These are phyloP conservation scores for Candida hungchunana DNA, from an alignment of 805 yeast species.

Conservation along the genomic window DNA sequence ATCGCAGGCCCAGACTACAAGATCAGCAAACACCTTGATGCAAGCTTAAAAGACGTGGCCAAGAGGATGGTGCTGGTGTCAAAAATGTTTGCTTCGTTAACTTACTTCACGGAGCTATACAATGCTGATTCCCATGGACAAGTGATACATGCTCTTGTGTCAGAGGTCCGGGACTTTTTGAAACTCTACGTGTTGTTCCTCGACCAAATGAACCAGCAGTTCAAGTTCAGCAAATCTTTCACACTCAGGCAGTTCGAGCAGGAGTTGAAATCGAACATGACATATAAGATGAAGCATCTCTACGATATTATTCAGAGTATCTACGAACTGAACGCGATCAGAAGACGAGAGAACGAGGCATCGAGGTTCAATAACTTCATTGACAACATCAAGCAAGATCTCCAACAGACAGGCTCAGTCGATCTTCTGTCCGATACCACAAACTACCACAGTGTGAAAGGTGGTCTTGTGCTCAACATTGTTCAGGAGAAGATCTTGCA, in stretches of 20 bases:
- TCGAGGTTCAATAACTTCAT: conserved; percentile 40
- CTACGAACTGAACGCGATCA: conserved; percentile 39
- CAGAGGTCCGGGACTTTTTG: conserved; percentile 46
- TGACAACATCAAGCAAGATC: conserved; percentile 35
- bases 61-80: conserved; percentile 59
- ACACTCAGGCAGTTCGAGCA: conserved; percentile 59
- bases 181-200: conserved; percentile 32
- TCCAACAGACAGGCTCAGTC: conserved; percentile 38
- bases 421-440: conserved; percentile 51
- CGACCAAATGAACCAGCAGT: conserved; percentile 48
- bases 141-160: conserved; percentile 69
- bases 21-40: conserved; percentile 67
- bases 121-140: conserved; percentile 56
- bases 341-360: conserved; percentile 30
- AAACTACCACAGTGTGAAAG: conserved; percentile 58
- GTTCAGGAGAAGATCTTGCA: conserved; percentile 54
- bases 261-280: conserved; percentile 34
- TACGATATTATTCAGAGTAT: conserved; percentile 54
- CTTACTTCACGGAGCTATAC: conserved; percentile 57
- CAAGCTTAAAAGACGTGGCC: conserved; percentile 67
- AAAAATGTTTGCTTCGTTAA: conserved; percentile 54
- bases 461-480: conserved; percentile 67
- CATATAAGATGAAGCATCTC: conserved; percentile 46
- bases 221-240: conserved; percentile 44
- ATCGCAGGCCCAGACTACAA: conserved; percentile 72